A percentile compares a stretch with the other conserved stretches of the same genome.
These are phyloP conservation scores for Croton laevigatus DNA, from an alignment of 441 rosid genomes.

Conservation along the genomic window DNA sequence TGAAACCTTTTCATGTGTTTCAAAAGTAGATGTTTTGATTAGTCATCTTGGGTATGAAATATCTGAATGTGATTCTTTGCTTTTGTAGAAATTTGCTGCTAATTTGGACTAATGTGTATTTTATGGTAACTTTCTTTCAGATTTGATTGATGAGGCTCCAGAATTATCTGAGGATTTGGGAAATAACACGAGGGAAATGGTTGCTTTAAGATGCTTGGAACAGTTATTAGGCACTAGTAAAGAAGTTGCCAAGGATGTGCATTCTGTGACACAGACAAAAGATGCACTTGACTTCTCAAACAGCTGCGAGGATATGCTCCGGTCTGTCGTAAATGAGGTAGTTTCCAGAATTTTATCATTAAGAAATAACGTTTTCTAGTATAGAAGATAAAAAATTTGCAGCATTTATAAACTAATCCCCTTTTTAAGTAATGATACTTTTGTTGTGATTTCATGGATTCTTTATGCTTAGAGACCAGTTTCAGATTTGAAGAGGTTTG, in stretches of 20 bases:
- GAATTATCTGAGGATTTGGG: slow-evolving; percentile 28
- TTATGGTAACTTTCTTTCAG: slow-evolving; percentile 27
- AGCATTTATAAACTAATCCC: not conserved
- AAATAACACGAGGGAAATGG: slow-evolving; percentile 38
- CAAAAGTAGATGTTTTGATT: not conserved
- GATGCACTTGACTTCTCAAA: slow-evolving; percentile 29
- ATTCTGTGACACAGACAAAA: slow-evolving; percentile 23
- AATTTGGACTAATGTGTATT: not conserved
- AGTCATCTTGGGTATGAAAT: not conserved
- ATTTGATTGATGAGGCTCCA: slow-evolving; percentile 42
- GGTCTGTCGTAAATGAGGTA: slow-evolving; percentile 39
- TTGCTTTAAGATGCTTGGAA: slow-evolving; percentile 59
- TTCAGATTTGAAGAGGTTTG: slow-evolving; percentile 27
- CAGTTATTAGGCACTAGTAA: slow-evolving; percentile 32
- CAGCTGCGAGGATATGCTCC: slow-evolving; percentile 47
- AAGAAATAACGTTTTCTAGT: not conserved
- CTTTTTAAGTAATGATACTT: not conserved
- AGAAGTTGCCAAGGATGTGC: slow-evolving; percentile 15
- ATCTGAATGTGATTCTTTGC: too few species aligned
- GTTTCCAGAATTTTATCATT: slow-evolving; percentile 7
- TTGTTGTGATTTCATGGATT: not conserved
- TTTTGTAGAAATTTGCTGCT: too few species aligned
- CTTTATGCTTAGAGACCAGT: slow-evolving; percentile 31
- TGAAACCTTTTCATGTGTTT: not conserved
- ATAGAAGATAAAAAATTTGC: not conserved